Evolutionary conservation across 768 basidiomycete species (phyloP).

Genomic region (Mycena haematopus): DNA sequence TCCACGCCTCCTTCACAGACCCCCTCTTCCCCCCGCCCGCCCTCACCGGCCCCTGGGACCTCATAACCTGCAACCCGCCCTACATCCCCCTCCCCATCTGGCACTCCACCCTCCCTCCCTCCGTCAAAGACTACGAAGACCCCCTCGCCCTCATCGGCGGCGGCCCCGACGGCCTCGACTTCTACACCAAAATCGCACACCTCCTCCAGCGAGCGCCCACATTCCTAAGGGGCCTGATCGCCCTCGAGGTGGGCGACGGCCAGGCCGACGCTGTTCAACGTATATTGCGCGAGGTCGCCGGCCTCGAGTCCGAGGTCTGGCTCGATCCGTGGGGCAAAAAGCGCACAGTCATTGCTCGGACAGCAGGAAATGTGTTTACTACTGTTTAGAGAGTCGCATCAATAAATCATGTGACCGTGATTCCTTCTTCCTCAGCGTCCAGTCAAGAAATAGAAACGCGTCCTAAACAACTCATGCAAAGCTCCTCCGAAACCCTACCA

Average conservation of each 20-base stretch:
- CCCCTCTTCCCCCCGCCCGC: conserved; percentile 47
- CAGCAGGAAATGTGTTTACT: no score
- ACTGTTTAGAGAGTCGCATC: no score
- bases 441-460: no score
- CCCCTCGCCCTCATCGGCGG: conserved; percentile 83
- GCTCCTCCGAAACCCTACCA: conserved; percentile 37
- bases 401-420: no score
- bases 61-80: conserved; percentile 86
- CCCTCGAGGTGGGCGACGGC: conserved; percentile 79
- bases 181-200: conserved; percentile 71
- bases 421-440: no score
- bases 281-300: conserved; percentile 59
- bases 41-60: conserved; percentile 64
- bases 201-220: conserved; percentile 55
- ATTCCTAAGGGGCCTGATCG: conserved; percentile 66
- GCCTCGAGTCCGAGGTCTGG: conserved; percentile 72
- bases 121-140: conserved; percentile 84
- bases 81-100: conserved; percentile 79
- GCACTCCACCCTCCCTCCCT: conserved; percentile 60
- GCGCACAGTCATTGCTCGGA: conserved; percentile 69
- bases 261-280: conserved; percentile 69
- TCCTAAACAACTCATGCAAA: no score
- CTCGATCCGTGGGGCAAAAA: conserved; percentile 79
- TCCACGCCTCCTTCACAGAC: conserved; percentile 51
- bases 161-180: conserved; percentile 61